Conservation (phyloP, 805 yeast genomes). For the Starmerella sp. region DNA sequence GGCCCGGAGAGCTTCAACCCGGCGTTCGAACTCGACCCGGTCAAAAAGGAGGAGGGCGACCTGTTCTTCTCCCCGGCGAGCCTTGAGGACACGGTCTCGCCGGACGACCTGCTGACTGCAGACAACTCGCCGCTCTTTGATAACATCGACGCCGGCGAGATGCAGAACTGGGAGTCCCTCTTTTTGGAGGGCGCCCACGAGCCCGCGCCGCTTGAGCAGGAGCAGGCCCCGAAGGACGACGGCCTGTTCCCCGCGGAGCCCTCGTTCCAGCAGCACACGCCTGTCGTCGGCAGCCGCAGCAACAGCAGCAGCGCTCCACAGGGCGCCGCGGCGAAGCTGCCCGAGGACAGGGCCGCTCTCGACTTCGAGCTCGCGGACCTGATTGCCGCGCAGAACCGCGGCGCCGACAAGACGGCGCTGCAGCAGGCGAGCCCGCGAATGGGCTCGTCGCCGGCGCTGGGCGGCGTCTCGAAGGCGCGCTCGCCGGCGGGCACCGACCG, state of each 20-base stretch:
- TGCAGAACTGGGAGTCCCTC: constrained; percentile 21
- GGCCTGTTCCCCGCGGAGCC: background rate
- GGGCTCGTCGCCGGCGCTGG: background rate
- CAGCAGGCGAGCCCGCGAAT: background rate
- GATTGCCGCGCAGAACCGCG: background rate
- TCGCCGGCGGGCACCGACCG: background rate
- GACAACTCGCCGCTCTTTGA: constrained; percentile 28
- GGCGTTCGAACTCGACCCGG: background rate
- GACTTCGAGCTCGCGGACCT: background rate
- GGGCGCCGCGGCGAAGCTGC: background rate
- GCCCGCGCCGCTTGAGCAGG: background rate
- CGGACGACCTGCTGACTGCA: constrained; percentile 20
- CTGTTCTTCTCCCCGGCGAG: constrained; percentile 16
- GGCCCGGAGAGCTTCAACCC: constrained; percentile 3
- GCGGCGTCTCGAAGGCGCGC: constrained; percentile 1
- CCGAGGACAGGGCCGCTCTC: background rate
- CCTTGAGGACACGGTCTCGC: constrained; percentile 16
- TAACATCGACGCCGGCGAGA: constrained; percentile 18
- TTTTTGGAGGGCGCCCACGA: constrained; percentile 14
- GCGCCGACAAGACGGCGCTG: background rate
- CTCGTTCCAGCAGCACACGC: background rate
- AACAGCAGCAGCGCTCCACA: background rate
- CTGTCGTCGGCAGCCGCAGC: background rate
- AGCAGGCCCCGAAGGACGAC: background rate
- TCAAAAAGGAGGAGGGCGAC: constrained; percentile 6